Base-by-base conservation (phyloP, 1,284 basidiomycete genomes). In the Microbotryum saponariae region DNA sequence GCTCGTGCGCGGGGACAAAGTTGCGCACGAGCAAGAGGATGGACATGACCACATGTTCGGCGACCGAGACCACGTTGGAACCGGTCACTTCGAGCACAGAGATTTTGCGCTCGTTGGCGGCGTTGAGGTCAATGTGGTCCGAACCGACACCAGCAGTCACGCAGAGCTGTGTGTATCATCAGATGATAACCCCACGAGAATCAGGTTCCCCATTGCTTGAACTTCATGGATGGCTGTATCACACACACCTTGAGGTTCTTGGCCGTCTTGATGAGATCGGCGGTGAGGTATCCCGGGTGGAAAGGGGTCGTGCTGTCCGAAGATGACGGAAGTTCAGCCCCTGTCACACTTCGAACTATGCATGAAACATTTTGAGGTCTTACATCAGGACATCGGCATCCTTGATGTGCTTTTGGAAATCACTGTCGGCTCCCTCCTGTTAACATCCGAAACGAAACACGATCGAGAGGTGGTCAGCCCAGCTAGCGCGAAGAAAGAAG, bases 61-160 rank as follows among this genome's bases (percentile, higher is more conserved):
- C 58, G 49, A 65, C 64, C n/a, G 88, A 91, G 54, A 88, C 85
- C 52, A 75, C 74, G 62, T 74, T 75, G 33, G 54, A 58, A 21
- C 66, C 66, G 1, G 66, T 66, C 1, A 68, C 64, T 74, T 90
- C 88, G 64, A 87, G 79, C 47, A 92, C 92, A 72, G 91, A 86
- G 72, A 96, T 85, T 67, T 83, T 82, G 71, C 82, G 81, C 75
- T 89, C 82, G 73, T 91, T 90, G 54, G 89, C 89, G 27, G 88
- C 88, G 73, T 93, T 86, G 59, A 96, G 82, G 76, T 96, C 91
- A 72, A 96, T 85, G 77, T 91, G 89, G 78, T 62, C 65, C 37
- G 89, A 92, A 16, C 91, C 91, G 53, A 97, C 91, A 78, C 92
- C 92, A 58, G 92, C 92, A 12, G 92, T 97, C 72, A 96, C 82